Conservation (phyloP, 208 protist genomes). For the Plasmodiophora brassicae region DNA sequence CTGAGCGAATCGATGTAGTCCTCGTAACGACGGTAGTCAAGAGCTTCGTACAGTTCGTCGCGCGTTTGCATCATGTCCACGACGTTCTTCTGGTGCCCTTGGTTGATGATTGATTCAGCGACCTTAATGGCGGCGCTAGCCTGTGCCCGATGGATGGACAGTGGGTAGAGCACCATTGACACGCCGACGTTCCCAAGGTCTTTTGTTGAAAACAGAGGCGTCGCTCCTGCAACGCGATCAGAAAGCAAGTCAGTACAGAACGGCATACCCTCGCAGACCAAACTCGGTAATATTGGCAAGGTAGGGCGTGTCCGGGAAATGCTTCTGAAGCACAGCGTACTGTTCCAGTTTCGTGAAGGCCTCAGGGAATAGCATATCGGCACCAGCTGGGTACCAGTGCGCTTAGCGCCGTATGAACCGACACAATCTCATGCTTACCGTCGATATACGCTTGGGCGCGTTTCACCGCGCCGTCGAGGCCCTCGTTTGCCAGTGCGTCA, state of each 20-base stretch:
- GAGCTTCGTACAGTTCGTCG: slow-evolving; percentile 53
- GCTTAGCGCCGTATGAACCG: slow-evolving; percentile 47
- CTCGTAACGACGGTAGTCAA: slow-evolving; percentile 58
- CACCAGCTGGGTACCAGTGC: slow-evolving; percentile 50
- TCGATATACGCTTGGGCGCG: background rate
- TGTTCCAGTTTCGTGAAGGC: slow-evolving; percentile 54
- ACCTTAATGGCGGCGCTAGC: slow-evolving; percentile 49
- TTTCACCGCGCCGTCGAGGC: slow-evolving; percentile 45
- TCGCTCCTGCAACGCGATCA: slow-evolving; percentile 38
- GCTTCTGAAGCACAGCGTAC: slow-evolving; percentile 42
- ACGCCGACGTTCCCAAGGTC: slow-evolving; percentile 48
- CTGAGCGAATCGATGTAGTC: slow-evolving; percentile 5
- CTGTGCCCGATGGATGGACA: slow-evolving; percentile 50
- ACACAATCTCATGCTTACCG: background rate
- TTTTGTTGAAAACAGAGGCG: slow-evolving; percentile 50
- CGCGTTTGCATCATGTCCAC: slow-evolving; percentile 54
- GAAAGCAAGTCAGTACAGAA: background rate
- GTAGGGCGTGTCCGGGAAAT: slow-evolving; percentile 45
- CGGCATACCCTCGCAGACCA: slow-evolving; percentile 11
- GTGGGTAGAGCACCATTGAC: slow-evolving; percentile 53
- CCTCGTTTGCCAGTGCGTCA: slow-evolving; percentile 56
- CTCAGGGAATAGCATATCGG: slow-evolving; percentile 62
- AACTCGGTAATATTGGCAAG: slow-evolving; percentile 61
- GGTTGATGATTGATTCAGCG: slow-evolving; percentile 47
- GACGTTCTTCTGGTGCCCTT: slow-evolving; percentile 47